Evolutionary conservation across 768 basidiomycete genomes (phyloP), one percentile per base, ranked within the genome.

Genomic region (Sarcomyxa edulis): DNA sequence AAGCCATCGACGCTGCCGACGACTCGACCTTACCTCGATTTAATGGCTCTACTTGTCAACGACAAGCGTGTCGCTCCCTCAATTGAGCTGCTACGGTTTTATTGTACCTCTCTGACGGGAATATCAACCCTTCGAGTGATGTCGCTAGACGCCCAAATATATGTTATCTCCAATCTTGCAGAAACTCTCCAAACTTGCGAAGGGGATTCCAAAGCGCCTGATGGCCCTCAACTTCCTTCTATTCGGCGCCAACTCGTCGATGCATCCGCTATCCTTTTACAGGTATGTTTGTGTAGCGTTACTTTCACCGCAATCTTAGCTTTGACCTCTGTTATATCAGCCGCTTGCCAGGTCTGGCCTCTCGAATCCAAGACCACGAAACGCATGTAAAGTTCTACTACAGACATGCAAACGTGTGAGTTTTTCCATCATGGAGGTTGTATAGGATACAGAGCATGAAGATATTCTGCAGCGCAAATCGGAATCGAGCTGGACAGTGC

Each of bases 11-110:
- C 61, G 9, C 50, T 78, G 10, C 58, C 56, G 35, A 51, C 49
- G 28, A 56, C 68, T 7, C 63, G 67, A 23, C 57, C 59, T 25
- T 75, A 68, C 39, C 58, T 81, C 43, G 66, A 72, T 28, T 49
- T 81, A 24, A 67, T 71, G 28, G 55, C 60, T 26, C 63, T 60
- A 32, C 37, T 77, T 15, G 64, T 62, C 30, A 49, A 74, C 27
- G 63, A 69, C 27, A 30, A 44, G 14, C 64, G 62, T 45, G 52
- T 66, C 19, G 65, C 67, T 2, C 60, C 69, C 6, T 60, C 78
- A 11, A 49, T 62, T 20, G 62, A 65, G 35, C 57, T 84, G 11
- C 53, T 82, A 24, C 72, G 64, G 20, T 78, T 78, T 47, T 83
- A 78, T 44, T 64, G 68, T 50, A 53, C 59, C 29, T 40, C 55